Percentiles rank a stretch among this genome's conserved stretches.
phyloP scores from a whole-genome alignment of 495 filamentous ascomycete species.

The Cercophora sp. region DNA sequence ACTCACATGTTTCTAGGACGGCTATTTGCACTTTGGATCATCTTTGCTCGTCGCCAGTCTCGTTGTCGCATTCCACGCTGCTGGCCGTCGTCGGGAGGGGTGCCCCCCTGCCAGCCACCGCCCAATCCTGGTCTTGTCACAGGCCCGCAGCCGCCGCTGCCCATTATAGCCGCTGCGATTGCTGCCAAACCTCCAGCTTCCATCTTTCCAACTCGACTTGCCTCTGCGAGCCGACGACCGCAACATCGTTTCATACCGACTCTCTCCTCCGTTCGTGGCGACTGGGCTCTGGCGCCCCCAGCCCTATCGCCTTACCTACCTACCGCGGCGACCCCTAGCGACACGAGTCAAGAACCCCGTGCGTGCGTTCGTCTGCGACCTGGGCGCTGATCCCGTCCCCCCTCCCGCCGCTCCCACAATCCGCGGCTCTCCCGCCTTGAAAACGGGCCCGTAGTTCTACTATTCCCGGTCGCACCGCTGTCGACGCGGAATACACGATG shows the following conservation, averaged over 20 bases:
- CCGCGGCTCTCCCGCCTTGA: background rate
- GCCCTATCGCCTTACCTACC: background rate
- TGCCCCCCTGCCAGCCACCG: no score
- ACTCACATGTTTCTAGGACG: no score
- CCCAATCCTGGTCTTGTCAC: no score
- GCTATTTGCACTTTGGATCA: no score
- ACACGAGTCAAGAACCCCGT: background rate
- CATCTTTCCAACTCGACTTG: background rate
- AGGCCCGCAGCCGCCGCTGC: no score
- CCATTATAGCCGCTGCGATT: background rate
- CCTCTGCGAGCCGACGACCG: background rate
- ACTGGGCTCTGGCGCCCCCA: background rate
- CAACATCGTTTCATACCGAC: background rate
- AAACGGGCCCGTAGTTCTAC: no score
- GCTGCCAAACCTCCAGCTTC: background rate
- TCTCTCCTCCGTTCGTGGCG: background rate
- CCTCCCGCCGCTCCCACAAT: background rate
- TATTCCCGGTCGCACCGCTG: no score
- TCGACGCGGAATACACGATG: slow-evolving; percentile 39
- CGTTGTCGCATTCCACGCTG: no score
- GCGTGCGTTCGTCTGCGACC: background rate
- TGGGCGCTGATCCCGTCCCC: background rate
- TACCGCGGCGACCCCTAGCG: background rate
- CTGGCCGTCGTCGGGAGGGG: no score
- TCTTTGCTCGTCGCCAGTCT: no score